Evolutionary conservation across 163 green algal species (phyloP).

Genomic region (Prototheca wickerhamii): DNA sequence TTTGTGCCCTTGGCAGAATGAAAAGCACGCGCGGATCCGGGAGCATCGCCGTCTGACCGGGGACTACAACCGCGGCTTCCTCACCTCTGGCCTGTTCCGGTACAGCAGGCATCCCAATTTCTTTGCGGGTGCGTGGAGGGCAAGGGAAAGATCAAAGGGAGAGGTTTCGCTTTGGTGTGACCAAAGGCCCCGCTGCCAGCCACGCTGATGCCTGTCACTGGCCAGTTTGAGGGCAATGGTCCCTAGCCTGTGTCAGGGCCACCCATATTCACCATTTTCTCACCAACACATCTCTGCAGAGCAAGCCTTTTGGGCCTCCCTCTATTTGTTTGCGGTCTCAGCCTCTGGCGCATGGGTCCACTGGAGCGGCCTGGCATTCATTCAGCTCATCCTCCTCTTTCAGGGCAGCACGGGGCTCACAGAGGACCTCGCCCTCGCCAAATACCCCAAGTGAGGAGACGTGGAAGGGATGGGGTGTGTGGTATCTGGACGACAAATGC

Average conservation of each 20-base stretch:
- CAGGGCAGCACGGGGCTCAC: conserved; percentile 24
- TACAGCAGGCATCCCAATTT: conserved; percentile 28
- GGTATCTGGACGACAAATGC: no score
- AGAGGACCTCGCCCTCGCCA: conserved; percentile 15
- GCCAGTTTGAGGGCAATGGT: no score
- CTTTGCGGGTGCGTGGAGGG: neutral
- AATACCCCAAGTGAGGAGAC: conserved; percentile 20
- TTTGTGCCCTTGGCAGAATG: no score
- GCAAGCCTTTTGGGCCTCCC: conserved; percentile 22
- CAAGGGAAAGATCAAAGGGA: no score
- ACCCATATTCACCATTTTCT: neutral
- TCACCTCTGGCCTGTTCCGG: conserved; percentile 14
- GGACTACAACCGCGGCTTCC: conserved; percentile 19
- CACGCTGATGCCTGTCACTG: neutral
- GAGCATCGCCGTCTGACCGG: conserved; percentile 6
- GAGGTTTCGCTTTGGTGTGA: no score
- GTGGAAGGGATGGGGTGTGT: no score
- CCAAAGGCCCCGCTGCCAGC: no score
- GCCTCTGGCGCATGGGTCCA: conserved; percentile 21
- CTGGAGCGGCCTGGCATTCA: conserved; percentile 3
- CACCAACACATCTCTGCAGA: conserved; percentile 22
- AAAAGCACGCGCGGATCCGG: conserved; percentile 21
- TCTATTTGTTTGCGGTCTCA: conserved; percentile 26
- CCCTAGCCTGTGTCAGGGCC: no score
- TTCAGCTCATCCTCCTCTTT: conserved; percentile 10